A percentile compares a stretch with the other conserved stretches of the same genome.
phyloP scores from a whole-genome alignment of 306 rosid species.

The Prunus kanzakura region DNA sequence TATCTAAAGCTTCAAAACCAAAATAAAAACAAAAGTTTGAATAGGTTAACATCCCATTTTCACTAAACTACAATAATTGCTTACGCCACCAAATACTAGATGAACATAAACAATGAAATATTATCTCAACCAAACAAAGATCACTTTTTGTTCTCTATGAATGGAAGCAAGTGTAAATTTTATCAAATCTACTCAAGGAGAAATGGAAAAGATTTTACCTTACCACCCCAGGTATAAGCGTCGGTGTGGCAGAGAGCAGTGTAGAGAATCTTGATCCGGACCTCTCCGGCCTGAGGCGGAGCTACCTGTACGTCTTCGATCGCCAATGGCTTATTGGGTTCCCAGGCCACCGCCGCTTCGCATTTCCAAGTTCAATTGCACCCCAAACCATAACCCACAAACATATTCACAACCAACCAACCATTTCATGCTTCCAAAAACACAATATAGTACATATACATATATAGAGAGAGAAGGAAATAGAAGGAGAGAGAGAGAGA shows the following conservation, averaged over 20 bases:
- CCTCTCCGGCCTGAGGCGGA: conserved; percentile 89
- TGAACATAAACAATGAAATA: not conserved
- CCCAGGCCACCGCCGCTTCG: conserved; percentile 97
- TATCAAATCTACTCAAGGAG: not conserved
- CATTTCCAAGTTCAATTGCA: conserved; percentile 7
- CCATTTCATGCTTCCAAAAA: not conserved
- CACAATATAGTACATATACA: not conserved
- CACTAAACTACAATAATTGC: not conserved
- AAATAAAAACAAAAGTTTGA: not conserved
- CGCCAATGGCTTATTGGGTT: conserved; percentile 80
- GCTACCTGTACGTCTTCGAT: conserved; percentile 89
- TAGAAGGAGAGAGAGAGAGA: not conserved
- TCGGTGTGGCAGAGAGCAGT: conserved; percentile 93
- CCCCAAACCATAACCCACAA: not conserved
- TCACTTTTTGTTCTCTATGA: not conserved
- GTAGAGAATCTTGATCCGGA: conserved; percentile 72
- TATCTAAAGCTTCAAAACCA: not conserved
- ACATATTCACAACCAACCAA: not conserved
- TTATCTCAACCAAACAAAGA: not conserved
- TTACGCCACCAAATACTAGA: not conserved
- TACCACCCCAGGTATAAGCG: conserved; percentile 95
- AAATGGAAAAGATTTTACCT: conserved; percentile 39
- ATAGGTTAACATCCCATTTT: not conserved
- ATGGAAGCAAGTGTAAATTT: not conserved
- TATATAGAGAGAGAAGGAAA: not conserved